Conservation (phyloP, 2,329 filamentous ascomycete species). For the Aspergillus sojae region DNA sequence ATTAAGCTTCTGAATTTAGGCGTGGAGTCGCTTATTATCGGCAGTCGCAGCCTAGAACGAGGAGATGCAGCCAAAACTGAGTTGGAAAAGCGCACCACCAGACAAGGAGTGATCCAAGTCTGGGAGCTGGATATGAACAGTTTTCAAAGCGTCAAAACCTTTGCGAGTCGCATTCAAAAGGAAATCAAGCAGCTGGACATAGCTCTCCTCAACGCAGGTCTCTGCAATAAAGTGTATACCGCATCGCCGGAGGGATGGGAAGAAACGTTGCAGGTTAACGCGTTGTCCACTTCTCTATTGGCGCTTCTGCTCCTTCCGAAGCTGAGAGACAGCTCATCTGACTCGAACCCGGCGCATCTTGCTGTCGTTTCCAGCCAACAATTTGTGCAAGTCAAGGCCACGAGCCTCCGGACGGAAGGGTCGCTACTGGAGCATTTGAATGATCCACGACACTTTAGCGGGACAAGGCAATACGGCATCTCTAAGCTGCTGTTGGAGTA, state of each 20-base stretch:
- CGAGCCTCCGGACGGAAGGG: conserved; percentile 33
- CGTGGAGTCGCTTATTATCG: conserved; percentile 49
- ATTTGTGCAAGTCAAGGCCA: conserved; percentile 35
- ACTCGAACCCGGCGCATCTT: conserved; percentile 41
- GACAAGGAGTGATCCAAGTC: conserved; percentile 42
- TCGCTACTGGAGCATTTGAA: conserved; percentile 41
- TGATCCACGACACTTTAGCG: conserved; percentile 29
- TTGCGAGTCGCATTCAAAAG: conserved; percentile 41
- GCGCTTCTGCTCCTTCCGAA: conserved; percentile 56
- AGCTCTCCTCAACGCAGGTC: conserved; percentile 50
- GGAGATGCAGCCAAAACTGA: conserved; percentile 45
- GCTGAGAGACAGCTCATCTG: conserved; percentile 39
- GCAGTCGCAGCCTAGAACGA: conserved; percentile 47
- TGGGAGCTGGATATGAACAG: conserved; percentile 52
- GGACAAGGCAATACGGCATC: conserved; percentile 41
- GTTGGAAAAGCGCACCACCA: conserved; percentile 38
- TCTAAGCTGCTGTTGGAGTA: conserved; percentile 50
- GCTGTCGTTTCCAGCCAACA: conserved; percentile 50
- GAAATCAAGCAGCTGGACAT: conserved; percentile 47
- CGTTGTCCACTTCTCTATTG: conserved; percentile 59
- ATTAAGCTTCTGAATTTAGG: conserved; percentile 50
- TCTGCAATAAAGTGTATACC: conserved; percentile 42
- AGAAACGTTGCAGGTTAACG: conserved; percentile 60
- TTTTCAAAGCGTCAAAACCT: conserved; percentile 49
- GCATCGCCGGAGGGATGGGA: conserved; percentile 52